These are phyloP conservation scores for Mortierella alpina DNA, from an alignment of 192 early-diverging fungal genomes.

Conservation along the genomic window DNA sequence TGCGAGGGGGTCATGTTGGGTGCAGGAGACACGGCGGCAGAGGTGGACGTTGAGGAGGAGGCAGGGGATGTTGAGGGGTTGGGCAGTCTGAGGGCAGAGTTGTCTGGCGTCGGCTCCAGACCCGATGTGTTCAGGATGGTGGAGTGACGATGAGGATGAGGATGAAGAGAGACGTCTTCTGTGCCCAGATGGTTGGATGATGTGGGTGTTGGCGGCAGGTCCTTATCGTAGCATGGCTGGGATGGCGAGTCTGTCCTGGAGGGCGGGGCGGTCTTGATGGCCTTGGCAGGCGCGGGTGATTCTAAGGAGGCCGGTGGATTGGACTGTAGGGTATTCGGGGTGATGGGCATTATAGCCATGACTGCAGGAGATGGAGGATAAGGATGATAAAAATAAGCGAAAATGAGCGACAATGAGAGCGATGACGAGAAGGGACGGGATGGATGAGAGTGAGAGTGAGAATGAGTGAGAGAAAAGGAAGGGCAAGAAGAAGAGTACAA, in stretches of 20 bases:
- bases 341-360: slow-evolving; percentile 48
- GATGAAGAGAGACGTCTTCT: slow-evolving; percentile 3
- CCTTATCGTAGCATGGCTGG: slow-evolving; percentile 48
- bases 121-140: neutral
- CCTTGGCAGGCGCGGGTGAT: slow-evolving; percentile 14
- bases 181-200: slow-evolving; percentile 28
- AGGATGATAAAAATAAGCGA: slow-evolving; percentile 4
- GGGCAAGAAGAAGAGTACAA: neutral
- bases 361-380: slow-evolving; percentile 2
- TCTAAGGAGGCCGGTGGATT: slow-evolving; percentile 9
- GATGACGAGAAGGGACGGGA: neutral
- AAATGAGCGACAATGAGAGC: neutral
- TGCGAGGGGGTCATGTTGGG: neutral
- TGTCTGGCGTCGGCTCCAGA: slow-evolving; percentile 32
- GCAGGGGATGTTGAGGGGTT: slow-evolving; percentile 14
- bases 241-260: slow-evolving; percentile 16
- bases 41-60: slow-evolving; percentile 4
- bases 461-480: neutral
- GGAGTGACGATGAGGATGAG: neutral
- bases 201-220: slow-evolving; percentile 45
- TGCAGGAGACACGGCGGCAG: neutral
- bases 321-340: slow-evolving; percentile 28
- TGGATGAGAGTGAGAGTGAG: neutral
- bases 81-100: slow-evolving; percentile 16
- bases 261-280: slow-evolving; percentile 27